phyloP scores from a whole-genome alignment of 352 stramenopile genomes.

The Globisporangium splendens region DNA sequence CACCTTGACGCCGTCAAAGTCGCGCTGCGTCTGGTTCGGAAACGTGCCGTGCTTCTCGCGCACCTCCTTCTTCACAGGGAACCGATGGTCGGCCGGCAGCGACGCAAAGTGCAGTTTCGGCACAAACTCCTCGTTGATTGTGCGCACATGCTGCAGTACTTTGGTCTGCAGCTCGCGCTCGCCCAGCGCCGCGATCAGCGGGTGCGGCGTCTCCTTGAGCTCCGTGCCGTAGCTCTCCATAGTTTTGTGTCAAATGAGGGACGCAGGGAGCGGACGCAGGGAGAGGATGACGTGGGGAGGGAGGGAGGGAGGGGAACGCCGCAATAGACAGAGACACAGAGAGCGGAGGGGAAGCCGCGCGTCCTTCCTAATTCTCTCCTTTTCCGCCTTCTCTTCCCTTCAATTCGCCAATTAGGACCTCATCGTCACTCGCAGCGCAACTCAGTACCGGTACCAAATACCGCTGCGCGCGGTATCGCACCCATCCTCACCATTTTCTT shows the following conservation, averaged over 20 bases:
- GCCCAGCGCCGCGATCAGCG: constrained; percentile 78
- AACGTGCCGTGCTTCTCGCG: constrained; percentile 84
- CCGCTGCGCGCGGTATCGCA: no score
- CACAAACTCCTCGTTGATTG: constrained; percentile 80
- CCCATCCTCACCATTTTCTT: no score
- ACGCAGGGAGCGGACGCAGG: no score
- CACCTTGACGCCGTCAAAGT: constrained; percentile 71
- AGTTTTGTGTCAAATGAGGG: background rate
- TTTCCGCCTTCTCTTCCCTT: no score
- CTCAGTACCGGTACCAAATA: no score
- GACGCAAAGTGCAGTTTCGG: constrained; percentile 74
- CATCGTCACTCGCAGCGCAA: no score
- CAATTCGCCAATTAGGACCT: no score
- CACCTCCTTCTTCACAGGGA: constrained; percentile 80
- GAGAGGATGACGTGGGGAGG: no score
- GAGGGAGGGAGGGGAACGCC: no score
- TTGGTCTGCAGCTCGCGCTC: constrained; percentile 70
- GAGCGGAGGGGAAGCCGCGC: background rate
- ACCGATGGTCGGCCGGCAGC: constrained; percentile 70
- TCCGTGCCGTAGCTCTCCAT: constrained; percentile 85
- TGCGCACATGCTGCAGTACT: constrained; percentile 60
- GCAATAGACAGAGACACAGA: background rate
- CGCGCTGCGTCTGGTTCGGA: constrained; percentile 77
- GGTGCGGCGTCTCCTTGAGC: constrained; percentile 86
- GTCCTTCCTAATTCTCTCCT: no score